Evolutionary conservation across 257 asterid genomes (phyloP), one percentile per base, ranked within the genome.

Genomic region (Agastache rugosa): DNA sequence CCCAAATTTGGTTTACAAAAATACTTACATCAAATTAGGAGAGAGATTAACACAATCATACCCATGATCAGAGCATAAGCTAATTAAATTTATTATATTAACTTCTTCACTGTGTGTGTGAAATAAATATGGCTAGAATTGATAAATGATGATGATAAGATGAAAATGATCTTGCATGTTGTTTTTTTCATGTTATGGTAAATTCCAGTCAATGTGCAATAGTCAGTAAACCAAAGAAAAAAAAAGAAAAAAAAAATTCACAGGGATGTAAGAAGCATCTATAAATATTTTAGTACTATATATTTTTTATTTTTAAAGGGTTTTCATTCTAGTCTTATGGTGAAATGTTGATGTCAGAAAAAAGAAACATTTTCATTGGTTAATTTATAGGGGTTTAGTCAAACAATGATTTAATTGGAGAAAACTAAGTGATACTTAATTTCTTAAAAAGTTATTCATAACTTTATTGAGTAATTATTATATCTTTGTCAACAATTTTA

Each of bases 91-190:
- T 19, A 20, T 19, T 10, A 20, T n/a, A n/a, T 6, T 29, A 29
- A 29, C 34, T 29, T 3, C 4, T 29, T 29, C 34, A 29, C 34
- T 34, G 11, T 9, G 22, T n/a, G 4, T 25, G 11, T 44, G 41
- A 44, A 8, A 25, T 15, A 31, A 22, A 7, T 2, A 11, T 10
- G 34, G 20, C 63, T 53, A 22, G 69, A 17, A 10, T 11, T 17
- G n/a, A 59, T 39, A 53, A 11, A 35, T 53, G 58, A 50, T 10
- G 63, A 5, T 16, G 17, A 67, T 45, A 12, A 14, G 37, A 29
- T 9, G 73, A 67, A 47, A 48, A 50, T 17, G n/a, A 16, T 67
- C 27, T 47, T 47, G 71, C 58, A 42, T 65, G 23, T 42, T 65
- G 31, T 65, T n/a, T n/a, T n/a, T n/a, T n/a, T n/a, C n/a, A n/a